Conservation (phyloP, 202 grass and related monocot genomes). For the Schoenoplectus triqueter region DNA sequence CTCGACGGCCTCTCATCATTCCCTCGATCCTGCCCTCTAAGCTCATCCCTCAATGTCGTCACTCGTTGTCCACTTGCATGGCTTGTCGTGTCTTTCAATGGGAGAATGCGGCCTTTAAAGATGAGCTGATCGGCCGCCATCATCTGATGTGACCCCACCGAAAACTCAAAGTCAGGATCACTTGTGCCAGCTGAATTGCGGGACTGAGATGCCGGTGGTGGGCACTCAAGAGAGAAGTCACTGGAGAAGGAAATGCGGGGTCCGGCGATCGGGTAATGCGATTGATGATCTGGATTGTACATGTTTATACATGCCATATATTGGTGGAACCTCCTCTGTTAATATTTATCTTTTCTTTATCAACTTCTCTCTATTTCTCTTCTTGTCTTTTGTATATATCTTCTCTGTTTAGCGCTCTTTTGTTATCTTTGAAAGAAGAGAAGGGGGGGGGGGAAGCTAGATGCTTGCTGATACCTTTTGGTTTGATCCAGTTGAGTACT, state of each 20-base stretch:
- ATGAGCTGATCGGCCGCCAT: constrained; percentile 90
- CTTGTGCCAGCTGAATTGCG: constrained; percentile 21
- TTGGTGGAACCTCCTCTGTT: neutral
- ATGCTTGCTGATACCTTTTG: neutral
- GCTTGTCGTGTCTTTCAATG: constrained; percentile 60
- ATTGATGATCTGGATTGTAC: constrained; percentile 68
- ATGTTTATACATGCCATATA: constrained; percentile 87
- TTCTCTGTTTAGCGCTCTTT: neutral
- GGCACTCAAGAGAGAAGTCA: constrained; percentile 83
- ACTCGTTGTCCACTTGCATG: constrained; percentile 28
- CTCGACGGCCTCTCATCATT: constrained; percentile 45
- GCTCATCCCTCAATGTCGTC: constrained; percentile 74
- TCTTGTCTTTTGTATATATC: neutral
- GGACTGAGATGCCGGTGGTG: constrained; percentile 36
- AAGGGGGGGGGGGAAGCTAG: too few species aligned
- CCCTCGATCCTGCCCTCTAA: constrained; percentile 44
- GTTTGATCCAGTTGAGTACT: constrained; percentile 24
- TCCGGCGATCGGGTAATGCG: constrained; percentile 57
- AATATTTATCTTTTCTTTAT: constrained; percentile 4
- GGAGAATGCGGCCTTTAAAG: constrained; percentile 86
- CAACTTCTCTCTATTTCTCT: neutral
- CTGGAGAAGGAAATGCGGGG: constrained; percentile 94
- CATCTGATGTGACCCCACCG: constrained; percentile 84
- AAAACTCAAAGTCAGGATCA: constrained; percentile 95
- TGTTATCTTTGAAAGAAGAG: neutral